Percentiles rank a stretch among this genome's conserved stretches.
Conservation (phyloP, 495 filamentous ascomycete genomes). For the Amphirosellinia nigrospora region DNA sequence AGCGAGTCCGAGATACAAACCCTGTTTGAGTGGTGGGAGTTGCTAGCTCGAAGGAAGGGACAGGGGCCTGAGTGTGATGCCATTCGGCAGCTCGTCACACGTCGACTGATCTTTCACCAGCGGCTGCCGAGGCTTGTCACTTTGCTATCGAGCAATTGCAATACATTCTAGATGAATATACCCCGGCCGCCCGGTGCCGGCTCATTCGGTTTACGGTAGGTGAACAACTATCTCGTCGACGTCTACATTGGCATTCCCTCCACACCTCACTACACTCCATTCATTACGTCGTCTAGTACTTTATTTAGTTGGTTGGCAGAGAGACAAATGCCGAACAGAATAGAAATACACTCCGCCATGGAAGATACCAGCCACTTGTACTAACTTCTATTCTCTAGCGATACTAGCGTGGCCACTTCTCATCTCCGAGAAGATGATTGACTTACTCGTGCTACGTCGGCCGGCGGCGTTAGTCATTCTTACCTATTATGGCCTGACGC, state of each 20-base stretch:
- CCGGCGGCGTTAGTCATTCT: slow-evolving; percentile 2
- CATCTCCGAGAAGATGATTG: slow-evolving; percentile 12
- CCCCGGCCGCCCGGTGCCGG: neutral
- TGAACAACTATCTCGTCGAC: neutral
- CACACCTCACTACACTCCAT: neutral
- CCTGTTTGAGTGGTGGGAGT: slow-evolving; percentile 9
- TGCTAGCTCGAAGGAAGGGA: neutral
- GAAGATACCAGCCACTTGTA: neutral
- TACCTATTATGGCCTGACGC: slow-evolving; percentile 12
- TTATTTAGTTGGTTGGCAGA: neutral
- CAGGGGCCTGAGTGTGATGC: slow-evolving; percentile 2
- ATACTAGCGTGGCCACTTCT: slow-evolving; percentile 17
- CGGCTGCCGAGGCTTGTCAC: neutral
- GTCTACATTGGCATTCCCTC: neutral
- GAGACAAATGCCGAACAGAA: neutral
- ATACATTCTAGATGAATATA: slow-evolving; percentile 6
- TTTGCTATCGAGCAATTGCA: slow-evolving; percentile 11
- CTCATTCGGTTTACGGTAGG: slow-evolving; percentile 4
- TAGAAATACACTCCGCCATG: neutral
- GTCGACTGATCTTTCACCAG: slow-evolving; percentile 4
- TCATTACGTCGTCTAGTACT: neutral
- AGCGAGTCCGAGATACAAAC: neutral
- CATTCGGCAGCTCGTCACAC: neutral
- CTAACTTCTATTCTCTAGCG: slow-evolving; percentile 10
- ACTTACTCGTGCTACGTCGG: slow-evolving; percentile 21